Evolutionary conservation across 2,329 filamentous ascomycete genomes (phyloP).

Genomic region (Sporothrix euskadiensis): DNA sequence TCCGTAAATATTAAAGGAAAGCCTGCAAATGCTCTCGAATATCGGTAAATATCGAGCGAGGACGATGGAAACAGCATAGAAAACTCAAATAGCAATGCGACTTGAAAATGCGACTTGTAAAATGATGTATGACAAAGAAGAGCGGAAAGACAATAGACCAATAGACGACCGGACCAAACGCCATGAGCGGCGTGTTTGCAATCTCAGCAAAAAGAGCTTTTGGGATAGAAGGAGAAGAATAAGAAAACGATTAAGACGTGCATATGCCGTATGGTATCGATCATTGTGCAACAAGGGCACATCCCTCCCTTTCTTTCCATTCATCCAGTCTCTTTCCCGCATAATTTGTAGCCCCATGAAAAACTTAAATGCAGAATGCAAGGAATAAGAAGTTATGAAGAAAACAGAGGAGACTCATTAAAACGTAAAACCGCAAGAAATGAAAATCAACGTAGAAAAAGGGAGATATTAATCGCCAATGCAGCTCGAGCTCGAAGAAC

Average conservation of each 20-base stretch:
- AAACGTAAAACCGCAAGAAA: not conserved
- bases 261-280: not conserved
- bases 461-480: not conserved
- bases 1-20: not conserved
- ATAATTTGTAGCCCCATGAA: not conserved
- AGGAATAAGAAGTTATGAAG: not conserved
- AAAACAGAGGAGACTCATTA: not conserved
- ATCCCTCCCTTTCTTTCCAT: not conserved
- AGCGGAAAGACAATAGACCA: not conserved
- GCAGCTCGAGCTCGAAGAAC: too few relatives aligned
- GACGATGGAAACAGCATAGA: not conserved
- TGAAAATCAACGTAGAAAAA: not conserved
- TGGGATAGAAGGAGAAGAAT: not conserved
- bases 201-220: conserved; percentile 14
- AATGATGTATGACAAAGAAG: not conserved
- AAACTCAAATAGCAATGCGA: not conserved
- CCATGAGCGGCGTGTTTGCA: not conserved
- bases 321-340: not conserved
- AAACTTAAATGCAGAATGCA: not conserved
- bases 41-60: not conserved
- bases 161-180: not conserved
- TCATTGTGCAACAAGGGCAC: not conserved
- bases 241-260: not conserved
- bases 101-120: not conserved
- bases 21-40: not conserved